Conservation (phyloP, 2,329 filamentous ascomycete genomes). For the Remersonia thermophila region DNA sequence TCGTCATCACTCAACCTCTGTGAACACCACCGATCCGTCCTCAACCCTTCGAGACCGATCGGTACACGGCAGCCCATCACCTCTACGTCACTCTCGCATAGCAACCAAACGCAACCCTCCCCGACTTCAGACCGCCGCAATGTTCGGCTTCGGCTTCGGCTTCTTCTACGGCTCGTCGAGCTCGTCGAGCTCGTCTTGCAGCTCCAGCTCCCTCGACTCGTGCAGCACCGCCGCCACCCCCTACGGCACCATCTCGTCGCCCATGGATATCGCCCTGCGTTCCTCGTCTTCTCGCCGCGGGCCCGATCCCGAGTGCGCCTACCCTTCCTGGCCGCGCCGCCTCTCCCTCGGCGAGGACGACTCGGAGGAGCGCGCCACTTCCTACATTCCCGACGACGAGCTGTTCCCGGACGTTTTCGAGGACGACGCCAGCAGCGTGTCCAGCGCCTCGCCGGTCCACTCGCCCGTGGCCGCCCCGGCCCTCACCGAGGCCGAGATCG, state of each 20-base stretch:
- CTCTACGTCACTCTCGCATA: too few relatives aligned
- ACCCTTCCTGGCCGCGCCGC: conserved; percentile 46
- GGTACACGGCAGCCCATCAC: too few relatives aligned
- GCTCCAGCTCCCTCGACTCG: conserved; percentile 22
- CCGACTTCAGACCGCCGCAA: conserved; percentile 1
- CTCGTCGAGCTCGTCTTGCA: conserved; percentile 22
- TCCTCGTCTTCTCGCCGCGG: conserved; percentile 26
- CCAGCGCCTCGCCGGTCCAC: conserved; percentile 28
- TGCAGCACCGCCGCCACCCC: too few relatives aligned
- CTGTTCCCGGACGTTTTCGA: conserved; percentile 41
- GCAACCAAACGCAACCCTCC: too few relatives aligned
- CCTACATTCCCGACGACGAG: conserved; percentile 52
- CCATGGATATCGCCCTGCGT: conserved; percentile 34
- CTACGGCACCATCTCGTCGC: conserved; percentile 36
- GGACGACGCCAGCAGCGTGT: conserved; percentile 37
- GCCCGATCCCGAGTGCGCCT: conserved; percentile 38
- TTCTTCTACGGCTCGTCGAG: conserved; percentile 28
- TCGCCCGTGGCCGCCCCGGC: conserved; percentile 19
- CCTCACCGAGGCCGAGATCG: conserved; percentile 34
- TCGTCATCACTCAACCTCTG: conserved; percentile 4
- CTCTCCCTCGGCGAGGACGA: conserved; percentile 35
- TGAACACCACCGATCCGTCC: too few relatives aligned
- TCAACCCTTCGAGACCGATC: too few relatives aligned
- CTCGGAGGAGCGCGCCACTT: conserved; percentile 34
- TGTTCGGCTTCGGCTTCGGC: conserved; percentile 19